Base-by-base conservation (phyloP, 441 rosid species). In the Dalechampia spathulata region DNA sequence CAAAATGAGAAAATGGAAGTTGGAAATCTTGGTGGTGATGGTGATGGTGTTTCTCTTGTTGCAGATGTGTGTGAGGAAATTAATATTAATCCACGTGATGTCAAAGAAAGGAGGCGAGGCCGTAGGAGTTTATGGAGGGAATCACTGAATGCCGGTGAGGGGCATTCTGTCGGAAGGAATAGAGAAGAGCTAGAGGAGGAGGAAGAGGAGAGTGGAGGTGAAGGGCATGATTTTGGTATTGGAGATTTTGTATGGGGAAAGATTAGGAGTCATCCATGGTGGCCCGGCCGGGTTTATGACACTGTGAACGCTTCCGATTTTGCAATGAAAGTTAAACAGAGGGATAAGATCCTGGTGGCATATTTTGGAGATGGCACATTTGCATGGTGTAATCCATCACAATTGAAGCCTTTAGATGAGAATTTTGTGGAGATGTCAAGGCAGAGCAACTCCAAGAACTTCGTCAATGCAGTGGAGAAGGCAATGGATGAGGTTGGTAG, bases 201-300 rank as follows among this genome's bases (percentile, higher is more conserved):
- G 3, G 82, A 64, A 6, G 77, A 67, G 0, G 78, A 55, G 38
- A 39, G 26, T 8, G 64, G 51, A 16, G 83, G 63, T 14, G 87
- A 61, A 34, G 63, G 36, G 43, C 60, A 74, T 64, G 73, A 62
- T 52, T 86, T 78, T 52, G 63, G 60, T 59, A 83, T 80, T 11
- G 98, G 96, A 62, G 95, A 83, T 67, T 83, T 83, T 52, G 90
- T 88, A 11, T 91, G 98, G 96, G 90, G 85, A 44, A 80, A 83
- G 71, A 76, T 77, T 48, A 85, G 70, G 69, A 67, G 76, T 55
- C 84, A 91, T 55, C 88, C 87, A 47, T 91, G 95, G 93, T 91
- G 96, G 98, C 93, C 98, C 0, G 96, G 93, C 37, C 79, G 78
- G 83, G 49, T 91, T 49, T 86, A 83, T 57, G 83, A 86, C 75